phyloP scores from a whole-genome alignment of 179 eudicot species.

The Drosera spatulata region DNA sequence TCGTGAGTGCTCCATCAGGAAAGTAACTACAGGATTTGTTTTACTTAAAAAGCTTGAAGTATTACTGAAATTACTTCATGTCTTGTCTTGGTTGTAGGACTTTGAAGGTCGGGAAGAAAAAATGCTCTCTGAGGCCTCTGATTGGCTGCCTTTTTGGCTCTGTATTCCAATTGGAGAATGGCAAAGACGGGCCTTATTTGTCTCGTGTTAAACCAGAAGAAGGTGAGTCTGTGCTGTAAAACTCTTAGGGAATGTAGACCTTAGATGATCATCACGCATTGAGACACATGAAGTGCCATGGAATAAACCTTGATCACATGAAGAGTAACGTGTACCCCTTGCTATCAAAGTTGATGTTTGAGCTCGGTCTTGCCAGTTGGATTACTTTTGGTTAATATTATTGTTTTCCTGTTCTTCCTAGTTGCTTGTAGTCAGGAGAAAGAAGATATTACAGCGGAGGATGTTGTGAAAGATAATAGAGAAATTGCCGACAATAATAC shows the following conservation, averaged over 20 bases:
- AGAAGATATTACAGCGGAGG: constrained; percentile 21
- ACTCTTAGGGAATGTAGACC: background rate
- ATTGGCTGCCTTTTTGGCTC: constrained; percentile 88
- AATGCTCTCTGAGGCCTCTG: constrained; percentile 53
- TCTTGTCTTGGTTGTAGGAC: constrained; percentile 30
- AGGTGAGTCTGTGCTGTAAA: constrained; percentile 18
- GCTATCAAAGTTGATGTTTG: background rate
- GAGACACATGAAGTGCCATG: background rate
- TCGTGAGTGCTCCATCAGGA: constrained; percentile 33
- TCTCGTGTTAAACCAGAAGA: constrained; percentile 36
- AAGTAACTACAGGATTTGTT: background rate
- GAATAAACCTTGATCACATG: background rate
- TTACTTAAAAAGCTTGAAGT: background rate
- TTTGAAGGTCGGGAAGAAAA: constrained; percentile 69
- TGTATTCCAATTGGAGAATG: constrained; percentile 59
- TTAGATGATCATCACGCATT: background rate
- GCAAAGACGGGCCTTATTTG: constrained; percentile 51
- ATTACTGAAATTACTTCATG: background rate
- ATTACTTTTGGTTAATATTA: constrained; percentile 4
- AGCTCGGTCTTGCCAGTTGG: background rate
- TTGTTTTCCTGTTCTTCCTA: constrained; percentile 1
- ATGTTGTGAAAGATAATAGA: constrained; percentile 69
- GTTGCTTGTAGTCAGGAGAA: constrained; percentile 34
- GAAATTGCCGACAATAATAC: constrained; percentile 77
- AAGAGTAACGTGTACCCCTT: too few relatives aligned